A percentile compares a stretch with the other conserved stretches of the same genome.
Evolutionary conservation across 768 basidiomycete genomes (phyloP).

Genomic region (Rhizopogon roseolus): DNA sequence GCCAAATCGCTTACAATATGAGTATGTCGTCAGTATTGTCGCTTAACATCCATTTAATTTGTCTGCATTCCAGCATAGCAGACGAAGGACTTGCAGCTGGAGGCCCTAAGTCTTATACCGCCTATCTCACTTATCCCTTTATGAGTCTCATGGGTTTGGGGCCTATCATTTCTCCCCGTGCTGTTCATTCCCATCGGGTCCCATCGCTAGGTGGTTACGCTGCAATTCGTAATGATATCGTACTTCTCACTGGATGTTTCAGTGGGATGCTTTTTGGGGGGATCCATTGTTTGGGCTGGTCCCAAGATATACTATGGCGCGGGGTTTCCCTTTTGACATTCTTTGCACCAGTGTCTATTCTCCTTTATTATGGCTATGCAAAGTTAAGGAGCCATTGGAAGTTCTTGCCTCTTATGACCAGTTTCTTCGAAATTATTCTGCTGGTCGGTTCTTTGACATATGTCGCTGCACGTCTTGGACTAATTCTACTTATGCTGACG

Average conservation of each 20-base stretch:
- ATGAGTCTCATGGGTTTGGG: not conserved
- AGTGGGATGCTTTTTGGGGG: conserved; percentile 19
- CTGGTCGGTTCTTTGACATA: not conserved
- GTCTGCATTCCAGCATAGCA: not conserved
- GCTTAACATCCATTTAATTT: not conserved
- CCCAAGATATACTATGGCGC: conserved; percentile 18
- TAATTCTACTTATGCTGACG: conserved; percentile 7
- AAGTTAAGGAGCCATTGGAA: not conserved
- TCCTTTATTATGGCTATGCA: not conserved
- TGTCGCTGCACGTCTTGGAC: conserved; percentile 4
- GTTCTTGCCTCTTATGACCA: no score
- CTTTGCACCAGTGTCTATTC: not conserved
- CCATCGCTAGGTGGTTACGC: not conserved
- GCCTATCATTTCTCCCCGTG: not conserved
- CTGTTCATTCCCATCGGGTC: not conserved
- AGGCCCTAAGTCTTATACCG: not conserved
- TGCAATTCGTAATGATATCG: not conserved
- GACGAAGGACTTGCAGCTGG: not conserved
- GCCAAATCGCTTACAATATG: not conserved
- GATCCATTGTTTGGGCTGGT: conserved; percentile 24
- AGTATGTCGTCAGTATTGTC: not conserved
- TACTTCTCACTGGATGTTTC: not conserved
- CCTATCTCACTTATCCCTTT: not conserved
- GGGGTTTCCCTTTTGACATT: conserved; percentile 9
- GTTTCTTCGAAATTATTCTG: no score